Evolutionary conservation across 805 yeast species (phyloP).

Genomic region (Komagataella pseudopastoris): DNA sequence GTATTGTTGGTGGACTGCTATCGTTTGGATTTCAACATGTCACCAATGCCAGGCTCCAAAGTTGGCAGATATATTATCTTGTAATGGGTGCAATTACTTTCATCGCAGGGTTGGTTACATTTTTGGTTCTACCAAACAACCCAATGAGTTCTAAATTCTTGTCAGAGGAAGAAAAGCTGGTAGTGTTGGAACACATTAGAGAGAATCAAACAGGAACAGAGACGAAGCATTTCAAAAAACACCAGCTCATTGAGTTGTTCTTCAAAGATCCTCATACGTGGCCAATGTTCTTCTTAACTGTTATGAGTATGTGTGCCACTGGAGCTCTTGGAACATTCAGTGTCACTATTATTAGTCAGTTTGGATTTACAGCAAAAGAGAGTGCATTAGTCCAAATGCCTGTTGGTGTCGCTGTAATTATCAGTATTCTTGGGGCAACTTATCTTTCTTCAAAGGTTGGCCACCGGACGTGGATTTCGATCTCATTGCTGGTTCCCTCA

Average conservation of each 20-base stretch:
- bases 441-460: constrained; percentile 9
- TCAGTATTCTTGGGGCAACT: constrained; percentile 19
- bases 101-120: constrained; percentile 30
- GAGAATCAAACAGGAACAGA: constrained; percentile 49
- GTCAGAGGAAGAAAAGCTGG: constrained; percentile 27
- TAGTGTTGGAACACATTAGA: constrained; percentile 44
- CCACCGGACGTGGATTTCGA: constrained; percentile 7
- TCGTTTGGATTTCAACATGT: constrained; percentile 44
- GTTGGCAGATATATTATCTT: constrained; percentile 53
- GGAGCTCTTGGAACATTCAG: constrained; percentile 43
- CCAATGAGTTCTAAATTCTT: constrained; percentile 28
- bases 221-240: constrained; percentile 33
- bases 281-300: constrained; percentile 31
- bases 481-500: constrained; percentile 21
- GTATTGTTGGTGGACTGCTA: constrained; percentile 29
- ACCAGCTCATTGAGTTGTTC: constrained; percentile 36
- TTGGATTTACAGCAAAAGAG: constrained; percentile 30
- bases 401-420: constrained; percentile 34
- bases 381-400: constrained; percentile 44
- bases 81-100: constrained; percentile 42
- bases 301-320: constrained; percentile 33
- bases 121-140: constrained; percentile 35
- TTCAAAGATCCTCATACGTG: constrained; percentile 34
- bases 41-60: constrained; percentile 21
- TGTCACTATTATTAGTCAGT: constrained; percentile 34